Evolutionary conservation across 495 filamentous ascomycete species (phyloP).

Genomic region (Tuber indicum): DNA sequence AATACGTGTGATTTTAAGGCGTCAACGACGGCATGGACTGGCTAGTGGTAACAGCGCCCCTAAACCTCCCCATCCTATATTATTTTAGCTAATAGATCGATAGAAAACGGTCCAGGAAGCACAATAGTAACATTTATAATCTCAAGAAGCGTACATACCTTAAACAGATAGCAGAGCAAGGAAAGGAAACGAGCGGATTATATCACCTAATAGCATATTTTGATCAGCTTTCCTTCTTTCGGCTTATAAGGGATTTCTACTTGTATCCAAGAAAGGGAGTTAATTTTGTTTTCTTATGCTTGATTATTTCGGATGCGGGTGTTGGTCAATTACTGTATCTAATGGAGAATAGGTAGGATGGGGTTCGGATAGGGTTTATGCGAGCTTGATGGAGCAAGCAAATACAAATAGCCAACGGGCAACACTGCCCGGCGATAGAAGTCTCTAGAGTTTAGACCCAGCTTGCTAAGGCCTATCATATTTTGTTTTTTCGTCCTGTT

Average conservation of each 20-base stretch:
- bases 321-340: neutral
- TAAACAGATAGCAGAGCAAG: neutral
- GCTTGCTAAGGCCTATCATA: neutral
- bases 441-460: neutral
- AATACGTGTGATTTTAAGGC: constrained; percentile 43
- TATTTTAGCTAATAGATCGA: neutral
- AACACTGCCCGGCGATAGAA: neutral
- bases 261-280: constrained; percentile 2
- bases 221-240: neutral
- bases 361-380: neutral
- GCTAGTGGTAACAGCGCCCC: constrained; percentile 69
- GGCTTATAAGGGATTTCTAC: neutral
- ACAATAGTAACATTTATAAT: constrained; percentile 9
- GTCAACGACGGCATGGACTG: constrained; percentile 98
- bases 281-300: neutral
- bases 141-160: neutral
- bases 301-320: neutral
- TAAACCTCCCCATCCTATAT: neutral
- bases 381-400: neutral
- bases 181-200: neutral
- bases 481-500: too few relatives aligned
- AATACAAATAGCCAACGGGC: neutral
- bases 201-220: constrained; percentile 4
- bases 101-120: constrained; percentile 24
- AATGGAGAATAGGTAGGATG: neutral